A percentile compares a stretch with the other conserved stretches of the same genome.
Conservation (phyloP, 352 stramenopile species). For the Hyaloperonospora brassicae region DNA sequence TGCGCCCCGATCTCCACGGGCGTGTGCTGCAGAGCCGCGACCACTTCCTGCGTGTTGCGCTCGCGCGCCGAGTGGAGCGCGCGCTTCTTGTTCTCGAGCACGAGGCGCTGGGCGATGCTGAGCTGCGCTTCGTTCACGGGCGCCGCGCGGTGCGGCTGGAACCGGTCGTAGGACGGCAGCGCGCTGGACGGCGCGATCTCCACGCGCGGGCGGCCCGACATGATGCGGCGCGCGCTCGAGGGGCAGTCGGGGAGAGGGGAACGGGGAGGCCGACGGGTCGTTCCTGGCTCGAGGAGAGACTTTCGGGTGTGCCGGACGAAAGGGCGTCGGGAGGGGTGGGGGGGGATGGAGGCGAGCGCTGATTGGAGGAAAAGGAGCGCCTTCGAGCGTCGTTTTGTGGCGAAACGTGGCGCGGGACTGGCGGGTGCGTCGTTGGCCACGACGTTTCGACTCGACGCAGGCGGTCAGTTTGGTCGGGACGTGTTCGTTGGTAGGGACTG, state of each 20-base stretch:
- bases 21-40: constrained; percentile 50
- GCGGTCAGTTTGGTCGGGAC: too few relatives aligned
- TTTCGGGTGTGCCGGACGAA: too few relatives aligned
- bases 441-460: background rate
- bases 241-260: too few relatives aligned
- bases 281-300: too few relatives aligned
- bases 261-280: too few relatives aligned
- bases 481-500: too few relatives aligned
- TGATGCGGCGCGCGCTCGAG: constrained; percentile 2
- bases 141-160: constrained; percentile 49
- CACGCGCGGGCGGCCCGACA: constrained; percentile 43
- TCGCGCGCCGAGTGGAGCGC: constrained; percentile 48
- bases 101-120: constrained; percentile 73
- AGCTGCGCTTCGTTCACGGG: constrained; percentile 55
- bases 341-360: background rate
- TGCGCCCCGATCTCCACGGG: constrained; percentile 71
- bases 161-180: constrained; percentile 73
- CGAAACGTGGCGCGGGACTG: background rate
- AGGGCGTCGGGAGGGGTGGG: too few relatives aligned
- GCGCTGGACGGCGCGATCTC: constrained; percentile 54
- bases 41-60: constrained; percentile 65
- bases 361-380: constrained; percentile 10
- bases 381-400: background rate
- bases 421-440: background rate
- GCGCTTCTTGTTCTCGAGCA: constrained; percentile 81